phyloP scores from a whole-genome alignment of 192 early-diverging fungal species.

The Linnemannia elongata region DNA sequence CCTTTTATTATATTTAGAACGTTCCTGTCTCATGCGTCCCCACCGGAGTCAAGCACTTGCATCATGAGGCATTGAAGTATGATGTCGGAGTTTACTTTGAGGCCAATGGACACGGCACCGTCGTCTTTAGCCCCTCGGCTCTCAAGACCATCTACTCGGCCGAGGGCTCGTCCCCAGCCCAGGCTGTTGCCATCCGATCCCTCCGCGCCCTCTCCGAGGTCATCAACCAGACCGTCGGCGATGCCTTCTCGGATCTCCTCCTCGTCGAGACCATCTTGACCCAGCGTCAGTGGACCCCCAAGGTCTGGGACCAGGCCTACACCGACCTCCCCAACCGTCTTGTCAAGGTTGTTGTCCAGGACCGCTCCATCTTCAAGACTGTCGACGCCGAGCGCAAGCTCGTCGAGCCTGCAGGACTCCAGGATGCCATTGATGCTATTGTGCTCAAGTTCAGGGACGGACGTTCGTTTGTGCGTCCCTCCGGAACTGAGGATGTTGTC shows the following conservation, averaged over 20 bases:
- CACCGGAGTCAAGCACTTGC: constrained; percentile 99
- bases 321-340: constrained; percentile 94
- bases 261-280: constrained; percentile 94
- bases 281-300: constrained; percentile 82
- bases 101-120: constrained; percentile 99
- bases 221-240: constrained; percentile 99
- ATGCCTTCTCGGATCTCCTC: constrained; percentile 97
- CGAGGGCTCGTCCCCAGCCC: constrained; percentile 77
- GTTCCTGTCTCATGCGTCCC: constrained; percentile 96
- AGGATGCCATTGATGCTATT: constrained; percentile 85
- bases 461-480: constrained; percentile 96
- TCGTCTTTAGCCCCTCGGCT: constrained; percentile 90
- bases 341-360: constrained; percentile 94
- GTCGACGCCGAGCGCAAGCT: constrained; percentile 97
- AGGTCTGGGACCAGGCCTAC: constrained; percentile 94
- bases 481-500: constrained; percentile 99
- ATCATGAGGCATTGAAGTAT: constrained; percentile 97
- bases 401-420: constrained; percentile 88
- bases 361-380: constrained; percentile 92
- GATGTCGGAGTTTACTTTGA: constrained; percentile 99
- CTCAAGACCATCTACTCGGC: constrained; percentile 80
- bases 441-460: constrained; percentile 89
- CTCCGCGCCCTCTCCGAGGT: constrained; percentile 90
- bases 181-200: constrained; percentile 81
- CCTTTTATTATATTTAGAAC: constrained; percentile 63